Base-by-base conservation (phyloP, 106 monocot species). In the Allium sativum region DNA sequence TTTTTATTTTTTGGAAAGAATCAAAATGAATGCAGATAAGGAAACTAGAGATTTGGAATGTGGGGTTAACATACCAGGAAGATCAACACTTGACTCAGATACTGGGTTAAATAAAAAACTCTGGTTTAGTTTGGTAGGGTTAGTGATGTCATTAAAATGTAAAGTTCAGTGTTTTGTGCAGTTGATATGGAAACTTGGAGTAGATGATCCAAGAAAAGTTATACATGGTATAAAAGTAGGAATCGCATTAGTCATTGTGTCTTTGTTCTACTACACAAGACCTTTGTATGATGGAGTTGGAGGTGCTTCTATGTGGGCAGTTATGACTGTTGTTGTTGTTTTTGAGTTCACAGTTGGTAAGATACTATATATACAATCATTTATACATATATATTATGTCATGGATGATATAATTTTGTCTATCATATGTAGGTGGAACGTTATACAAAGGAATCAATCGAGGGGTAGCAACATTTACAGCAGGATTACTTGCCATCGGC, bases 401-500 rank as follows among this genome's bases (percentile, higher is more conserved):
- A 15, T 50, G 4, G 2, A 6, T 50, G 6, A 15, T 50, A 9
- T 55, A 19, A 55, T 55, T 19, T 17, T 16, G 19, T 14, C 62
- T 0, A 40, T 31, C 31, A 40, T 62, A 16, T 12, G 18, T 63
- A 88, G 88, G 88, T 15, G 88, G 67, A n/a, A 65, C 68, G 61
- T 58, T 89, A 68, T 84, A 77, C 80, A 89, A 89, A 73, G 84
- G 84, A 45, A 64, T 89, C 50, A 89, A 81, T 59, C 64, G 84
- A 63, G 63, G 62, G 8, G 58, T 59, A 0, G 88, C 88, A 3
- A 89, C 84, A 18, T 44, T 65, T 21, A 68, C 45, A 8, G 84
- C 75, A 6, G 88, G 77, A 11, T 40, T 64, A 13, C 72, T 89
- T 11, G 88, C 78, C 56, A n/a, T 89, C 15, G 80, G 88, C n/a